Conservation (phyloP, 441 rosid species). For the Hura crepitans region DNA sequence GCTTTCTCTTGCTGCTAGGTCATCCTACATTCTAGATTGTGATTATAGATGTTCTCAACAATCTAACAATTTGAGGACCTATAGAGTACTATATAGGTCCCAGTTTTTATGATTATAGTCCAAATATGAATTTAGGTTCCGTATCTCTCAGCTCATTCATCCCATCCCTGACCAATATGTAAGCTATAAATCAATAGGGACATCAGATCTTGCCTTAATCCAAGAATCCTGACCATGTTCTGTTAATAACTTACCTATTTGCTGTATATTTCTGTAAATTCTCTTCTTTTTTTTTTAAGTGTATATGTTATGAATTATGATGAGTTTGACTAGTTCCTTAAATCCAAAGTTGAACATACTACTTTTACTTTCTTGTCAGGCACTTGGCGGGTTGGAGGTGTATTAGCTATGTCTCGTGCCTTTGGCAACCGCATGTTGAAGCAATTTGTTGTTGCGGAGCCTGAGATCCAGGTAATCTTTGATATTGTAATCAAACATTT, state of each 20-base stretch:
- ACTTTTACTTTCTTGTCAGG: slow-evolving; percentile 45
- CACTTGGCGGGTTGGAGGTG: slow-evolving; percentile 99
- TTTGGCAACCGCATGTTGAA: slow-evolving; percentile 98
- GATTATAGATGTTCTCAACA: not conserved
- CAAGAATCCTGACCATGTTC: not conserved
- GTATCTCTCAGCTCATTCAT: not conserved
- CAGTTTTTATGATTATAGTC: not conserved
- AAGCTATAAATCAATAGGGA: not conserved
- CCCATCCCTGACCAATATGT: not conserved
- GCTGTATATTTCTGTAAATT: not conserved
- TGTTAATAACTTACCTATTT: not conserved
- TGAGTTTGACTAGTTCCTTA: not conserved
- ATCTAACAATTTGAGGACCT: not conserved
- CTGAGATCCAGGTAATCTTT: slow-evolving; percentile 83
- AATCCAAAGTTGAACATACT: not conserved
- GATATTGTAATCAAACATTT: not conserved
- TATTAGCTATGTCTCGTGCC: slow-evolving; percentile 95
- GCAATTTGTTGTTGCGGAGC: slow-evolving; percentile 95
- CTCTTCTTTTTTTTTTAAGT: not conserved
- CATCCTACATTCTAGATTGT: not conserved
- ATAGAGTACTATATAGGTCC: too few relatives aligned
- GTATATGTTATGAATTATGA: not conserved
- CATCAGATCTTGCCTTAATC: not conserved
- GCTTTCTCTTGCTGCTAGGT: slow-evolving; percentile 4
- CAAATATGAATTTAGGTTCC: not conserved